Evolutionary conservation across 1,284 basidiomycete genomes (phyloP).

Genomic region (Tetrapyrgos nigripes): DNA sequence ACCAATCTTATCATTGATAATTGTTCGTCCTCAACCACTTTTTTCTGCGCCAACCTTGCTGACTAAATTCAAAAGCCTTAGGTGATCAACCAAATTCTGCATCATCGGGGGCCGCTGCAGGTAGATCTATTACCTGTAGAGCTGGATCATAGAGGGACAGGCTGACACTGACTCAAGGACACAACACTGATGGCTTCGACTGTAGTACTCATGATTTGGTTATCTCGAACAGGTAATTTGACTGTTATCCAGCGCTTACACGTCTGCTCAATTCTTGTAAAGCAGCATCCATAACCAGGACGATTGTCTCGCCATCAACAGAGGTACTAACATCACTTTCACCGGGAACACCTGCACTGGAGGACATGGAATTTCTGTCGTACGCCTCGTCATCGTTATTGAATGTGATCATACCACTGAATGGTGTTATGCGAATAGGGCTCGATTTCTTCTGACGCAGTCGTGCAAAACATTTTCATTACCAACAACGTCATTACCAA

Average conservation of each 20-base stretch:
- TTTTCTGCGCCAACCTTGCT: neutral
- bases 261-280: too few species aligned
- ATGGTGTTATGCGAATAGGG: conserved; percentile 28
- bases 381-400: conserved; percentile 5
- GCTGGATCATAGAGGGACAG: conserved; percentile 10
- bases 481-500: conserved; percentile 37
- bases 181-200: conserved; percentile 66
- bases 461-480: conserved; percentile 45
- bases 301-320: conserved; percentile 61
- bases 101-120: conserved; percentile 48
- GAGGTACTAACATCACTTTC: conserved; percentile 54
- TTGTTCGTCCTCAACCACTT: conserved; percentile 34
- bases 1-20: conserved; percentile 46
- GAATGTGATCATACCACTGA: neutral
- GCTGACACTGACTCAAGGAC: conserved; percentile 34
- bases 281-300: conserved; percentile 30
- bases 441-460: conserved; percentile 44
- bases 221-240: conserved; percentile 47
- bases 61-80: conserved; percentile 35
- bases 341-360: conserved; percentile 50
- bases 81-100: conserved; percentile 50
- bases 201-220: conserved; percentile 49
- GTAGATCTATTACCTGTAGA: conserved; percentile 20
- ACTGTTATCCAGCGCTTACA: neutral
- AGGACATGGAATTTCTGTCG: conserved; percentile 58